Base-by-base conservation (phyloP, 192 early-diverging fungal genomes). In the Coemansia sp. region DNA sequence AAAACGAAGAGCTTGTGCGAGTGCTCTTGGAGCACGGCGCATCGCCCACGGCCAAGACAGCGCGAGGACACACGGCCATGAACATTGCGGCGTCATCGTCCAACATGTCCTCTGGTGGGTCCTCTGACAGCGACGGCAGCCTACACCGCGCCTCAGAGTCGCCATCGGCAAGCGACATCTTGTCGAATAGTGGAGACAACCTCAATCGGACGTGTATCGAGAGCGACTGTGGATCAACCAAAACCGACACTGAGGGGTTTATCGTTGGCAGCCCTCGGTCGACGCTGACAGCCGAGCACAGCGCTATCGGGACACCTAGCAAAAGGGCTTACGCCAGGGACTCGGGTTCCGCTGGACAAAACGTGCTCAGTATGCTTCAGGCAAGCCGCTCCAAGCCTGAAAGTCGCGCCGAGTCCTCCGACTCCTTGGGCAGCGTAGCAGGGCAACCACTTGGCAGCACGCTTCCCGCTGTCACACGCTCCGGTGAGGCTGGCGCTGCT, bases 1-100 rank as follows among this genome's bases (percentile, higher is more conserved):
- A 92, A 68, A 87, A 93, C 76, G 81, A 86, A 59, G 80, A 86
- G 18, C 75, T 93, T 26, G 89, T 93, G 13, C 77, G 86, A 61
- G 68, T 91, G 11, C 84, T 97, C 43, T 75, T 97, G 60, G 90
- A 90, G 56, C 69, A 86, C 37, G 92, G 93, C 33, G 95, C 94
- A n/a, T 85, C 85, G 37, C 82, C 89, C 6, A 72, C 84, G 9
- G 79, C 87, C 28, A 85, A 87, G 73, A 89, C 90, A 7, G 78
- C 84, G 13, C 85, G 88, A 31, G 92, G 94, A 18, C 80, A 87
- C 57, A 90, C 91, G 1, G 88, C 89, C 11, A 86, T 86, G 62
- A 89, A 93, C 71, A 88, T 94, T 79, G 83, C 90, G 6, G 50
- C 50, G 50, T 52, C 50, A 28, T 76, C 79, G 53, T 75, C 79